Base-by-base conservation (phyloP, 2,329 filamentous ascomycete genomes). In the Colletotrichum sp. region DNA sequence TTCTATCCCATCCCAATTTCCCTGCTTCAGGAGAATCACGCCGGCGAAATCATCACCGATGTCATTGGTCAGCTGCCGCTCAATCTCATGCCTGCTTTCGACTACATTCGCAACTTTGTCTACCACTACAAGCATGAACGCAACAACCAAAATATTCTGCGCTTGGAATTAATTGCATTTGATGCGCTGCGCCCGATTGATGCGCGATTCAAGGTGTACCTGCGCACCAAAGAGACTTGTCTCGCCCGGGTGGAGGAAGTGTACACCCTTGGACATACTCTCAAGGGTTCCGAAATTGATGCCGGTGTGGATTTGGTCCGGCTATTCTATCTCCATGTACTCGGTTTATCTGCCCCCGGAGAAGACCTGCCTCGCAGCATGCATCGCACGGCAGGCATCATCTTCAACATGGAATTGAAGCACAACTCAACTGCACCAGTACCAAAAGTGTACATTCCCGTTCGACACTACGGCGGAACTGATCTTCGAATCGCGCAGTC, bases 121-220 rank as follows among this genome's bases (percentile, higher is more conserved):
- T 72, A 72, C 30, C 21, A 48, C 3, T 72, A 75, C 30, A 72
- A 75, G 63, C 43, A 24, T 18, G 52, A 71, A 55, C 68, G 68
- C 24, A 30, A 71, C 36, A 71, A 61, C 61, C 48, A 71, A 21
- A 34, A 13, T 21, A 74, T 74, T 16, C 38, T 75, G 18, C 61
- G 72, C 6, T 43, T 72, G 38, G 72, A 75, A 10, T 83, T 85
- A 75, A 55, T 86, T 24, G 84, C 83, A 1, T 78, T 86, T 15
- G 85, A 86, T 64, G 77, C 82, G 8, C 77, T 84, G 4, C 63
- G 77, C 3, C 72, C 79, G 1, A 38, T 66, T 0, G 65, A 81
- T 4, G 83, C 84, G 2, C 81, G 84, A 5, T 76, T 86, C 36
- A 85, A 86, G 67, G 78, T 86, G 43, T 86, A 86, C 73, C 79